Conservation (phyloP, 306 rosid genomes). For the Acacia acuminata region DNA sequence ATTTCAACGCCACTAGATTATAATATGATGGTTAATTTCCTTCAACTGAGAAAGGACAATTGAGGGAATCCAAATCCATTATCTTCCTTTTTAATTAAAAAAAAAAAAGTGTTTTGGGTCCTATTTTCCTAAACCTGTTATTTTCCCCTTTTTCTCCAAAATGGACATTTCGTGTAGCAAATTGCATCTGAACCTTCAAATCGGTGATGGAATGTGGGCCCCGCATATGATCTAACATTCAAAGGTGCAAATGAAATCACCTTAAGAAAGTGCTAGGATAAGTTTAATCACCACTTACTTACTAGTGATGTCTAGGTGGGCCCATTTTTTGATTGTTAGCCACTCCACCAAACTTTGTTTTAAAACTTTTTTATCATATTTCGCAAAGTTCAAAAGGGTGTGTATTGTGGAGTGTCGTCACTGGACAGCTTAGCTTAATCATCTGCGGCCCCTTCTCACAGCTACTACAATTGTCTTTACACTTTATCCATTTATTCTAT, state of each 20-base stretch:
- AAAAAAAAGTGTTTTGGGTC: not conserved
- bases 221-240: slow-evolving; percentile 37
- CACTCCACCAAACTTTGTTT: slow-evolving; percentile 26
- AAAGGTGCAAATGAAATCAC: slow-evolving; percentile 20
- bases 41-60: too few relatives aligned
- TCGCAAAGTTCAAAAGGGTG: slow-evolving; percentile 31
- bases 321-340: slow-evolving; percentile 34
- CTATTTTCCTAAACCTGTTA: not conserved
- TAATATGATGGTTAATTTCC: too few relatives aligned
- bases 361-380: not conserved
- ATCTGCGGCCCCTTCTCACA: slow-evolving; percentile 38
- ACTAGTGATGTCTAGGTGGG: slow-evolving; percentile 7
- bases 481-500: not conserved
- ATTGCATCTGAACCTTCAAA: slow-evolving; percentile 30
- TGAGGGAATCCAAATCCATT: not conserved
- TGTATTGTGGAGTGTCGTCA: not conserved
- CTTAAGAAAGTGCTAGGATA: slow-evolving; percentile 15
- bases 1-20: too few relatives aligned
- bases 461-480: not conserved
- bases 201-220: slow-evolving; percentile 34
- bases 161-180: slow-evolving; percentile 6
- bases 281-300: slow-evolving; percentile 21
- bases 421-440: slow-evolving; percentile 30
- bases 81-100: too few relatives aligned
- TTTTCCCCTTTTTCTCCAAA: slow-evolving; percentile 7